Evolutionary conservation across 805 yeast genomes (phyloP).

Genomic region (Kluyveromyces wickerhamii): DNA sequence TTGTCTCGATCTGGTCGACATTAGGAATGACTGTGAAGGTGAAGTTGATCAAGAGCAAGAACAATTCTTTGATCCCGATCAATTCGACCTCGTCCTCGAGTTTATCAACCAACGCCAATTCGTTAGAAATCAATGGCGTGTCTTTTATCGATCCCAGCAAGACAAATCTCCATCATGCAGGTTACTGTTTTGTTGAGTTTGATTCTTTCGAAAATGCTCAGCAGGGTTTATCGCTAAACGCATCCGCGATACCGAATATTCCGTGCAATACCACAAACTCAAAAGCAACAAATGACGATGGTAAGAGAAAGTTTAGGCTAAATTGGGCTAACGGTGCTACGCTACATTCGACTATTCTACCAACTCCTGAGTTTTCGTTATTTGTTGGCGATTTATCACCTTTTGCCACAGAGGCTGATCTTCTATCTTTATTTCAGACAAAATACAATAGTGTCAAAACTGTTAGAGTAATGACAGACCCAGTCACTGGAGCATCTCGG

Average conservation of each 20-base stretch:
- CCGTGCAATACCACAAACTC: conserved; percentile 15
- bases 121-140: conserved; percentile 25
- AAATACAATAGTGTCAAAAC: conserved; percentile 62
- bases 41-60: conserved; percentile 52
- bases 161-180: conserved; percentile 38
- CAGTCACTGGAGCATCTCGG: conserved; percentile 65
- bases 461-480: conserved; percentile 81
- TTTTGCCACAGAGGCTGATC: conserved; percentile 70
- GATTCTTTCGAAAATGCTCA: conserved; percentile 61
- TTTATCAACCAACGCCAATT: conserved; percentile 4
- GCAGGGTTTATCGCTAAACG: conserved; percentile 58
- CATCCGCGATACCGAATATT: conserved; percentile 52
- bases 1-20: conserved; percentile 52
- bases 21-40: conserved; percentile 51
- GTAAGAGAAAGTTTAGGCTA: conserved; percentile 57
- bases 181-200: conserved; percentile 76
- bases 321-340: conserved; percentile 87
- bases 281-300: conserved; percentile 26
- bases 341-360: conserved; percentile 58
- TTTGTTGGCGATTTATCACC: conserved; percentile 83
- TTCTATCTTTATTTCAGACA: conserved; percentile 62
- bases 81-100: conserved; percentile 13
- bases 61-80: conserved; percentile 28
- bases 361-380: conserved; percentile 66
- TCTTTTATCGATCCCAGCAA: conserved; percentile 28